Base-by-base conservation (phyloP, 139 green algal species). In the Edaphochlamys debaryana region DNA sequence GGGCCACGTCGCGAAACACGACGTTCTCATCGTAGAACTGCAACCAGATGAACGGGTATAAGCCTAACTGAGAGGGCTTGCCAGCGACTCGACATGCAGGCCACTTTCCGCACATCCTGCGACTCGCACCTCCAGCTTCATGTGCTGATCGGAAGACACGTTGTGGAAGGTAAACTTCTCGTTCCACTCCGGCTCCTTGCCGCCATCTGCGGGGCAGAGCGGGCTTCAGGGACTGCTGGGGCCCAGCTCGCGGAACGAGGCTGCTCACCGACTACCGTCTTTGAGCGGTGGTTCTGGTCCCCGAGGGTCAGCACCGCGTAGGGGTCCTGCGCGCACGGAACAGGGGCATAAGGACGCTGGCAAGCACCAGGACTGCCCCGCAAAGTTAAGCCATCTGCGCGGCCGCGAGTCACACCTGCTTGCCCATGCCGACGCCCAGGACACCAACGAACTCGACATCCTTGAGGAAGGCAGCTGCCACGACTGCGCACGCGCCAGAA, bases 11-110 rank as follows among this genome's bases (percentile, higher is more conserved):
- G 5, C 86, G 64, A 38, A 90, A 79, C 0, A 90, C 68, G 11
- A 90, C 71, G 70, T 87, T 90, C 69, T 87, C 82, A n/a, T 90
- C 82, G n/a, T 84, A 90, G 70, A 90, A 87, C 86, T 90, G 86
- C 77, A 38, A 41, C 0, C 62, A 0, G 5, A 58, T 58, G 50
- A 58, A n/a, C n/a, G n/a, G n/a, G n/a, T n/a, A n/a, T n/a, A n/a
- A n/a, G n/a, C n/a, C n/a, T n/a, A n/a, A n/a, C n/a, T n/a, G n/a
- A n/a, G 45, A 54, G 45, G 45, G 45, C 45, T n/a, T n/a, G n/a
- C n/a, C n/a, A n/a, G n/a, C n/a, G n/a, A n/a, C n/a, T n/a, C n/a
- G n/a, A n/a, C n/a, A n/a, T n/a, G n/a, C n/a, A n/a, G n/a, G n/a
- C n/a, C n/a, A n/a, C n/a, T n/a, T n/a, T n/a, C n/a, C n/a, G n/a